These are phyloP conservation scores for Penicillium paradoxum DNA, from an alignment of 495 filamentous ascomycete species.

Conservation along the genomic window DNA sequence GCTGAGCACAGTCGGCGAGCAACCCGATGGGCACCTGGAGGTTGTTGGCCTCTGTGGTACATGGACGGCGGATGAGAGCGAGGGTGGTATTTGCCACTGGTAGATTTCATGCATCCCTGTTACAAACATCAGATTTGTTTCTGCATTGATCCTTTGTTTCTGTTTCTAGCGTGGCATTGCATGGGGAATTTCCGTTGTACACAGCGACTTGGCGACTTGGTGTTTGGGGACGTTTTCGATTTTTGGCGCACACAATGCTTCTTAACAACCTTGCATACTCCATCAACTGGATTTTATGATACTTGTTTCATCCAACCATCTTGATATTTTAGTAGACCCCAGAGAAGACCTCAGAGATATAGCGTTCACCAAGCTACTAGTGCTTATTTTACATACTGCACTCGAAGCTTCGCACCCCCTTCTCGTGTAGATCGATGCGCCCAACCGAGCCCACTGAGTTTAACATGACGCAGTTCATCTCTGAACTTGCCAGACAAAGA, in stretches of 20 bases:
- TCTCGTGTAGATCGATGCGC: background rate
- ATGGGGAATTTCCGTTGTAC: conserved; percentile 5
- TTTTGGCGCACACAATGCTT: background rate
- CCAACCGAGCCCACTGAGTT: too few species aligned
- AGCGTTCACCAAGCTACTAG: background rate
- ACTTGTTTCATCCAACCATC: background rate
- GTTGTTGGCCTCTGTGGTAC: conserved; percentile 76
- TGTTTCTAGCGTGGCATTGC: conserved; percentile 24
- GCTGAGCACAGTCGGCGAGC: conserved; percentile 65
- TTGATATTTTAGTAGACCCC: too few species aligned
- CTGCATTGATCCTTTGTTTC: background rate
- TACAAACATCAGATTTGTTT: background rate
- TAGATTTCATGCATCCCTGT: conserved; percentile 18
- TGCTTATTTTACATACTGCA: background rate
- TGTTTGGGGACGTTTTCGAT: background rate
- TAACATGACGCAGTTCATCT: background rate
- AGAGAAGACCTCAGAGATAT: too few species aligned
- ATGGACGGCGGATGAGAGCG: conserved; percentile 81
- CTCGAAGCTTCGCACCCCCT: background rate
- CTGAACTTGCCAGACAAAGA: background rate
- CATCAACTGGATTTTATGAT: background rate
- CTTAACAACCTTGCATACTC: background rate
- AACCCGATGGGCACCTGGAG: conserved; percentile 56
- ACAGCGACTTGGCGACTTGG: conserved; percentile 7
- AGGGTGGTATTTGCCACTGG: conserved; percentile 69